Percentiles rank a stretch among this genome's conserved stretches.
Conservation (phyloP, 208 protist species). For the Naegleria gruberi region DNA sequence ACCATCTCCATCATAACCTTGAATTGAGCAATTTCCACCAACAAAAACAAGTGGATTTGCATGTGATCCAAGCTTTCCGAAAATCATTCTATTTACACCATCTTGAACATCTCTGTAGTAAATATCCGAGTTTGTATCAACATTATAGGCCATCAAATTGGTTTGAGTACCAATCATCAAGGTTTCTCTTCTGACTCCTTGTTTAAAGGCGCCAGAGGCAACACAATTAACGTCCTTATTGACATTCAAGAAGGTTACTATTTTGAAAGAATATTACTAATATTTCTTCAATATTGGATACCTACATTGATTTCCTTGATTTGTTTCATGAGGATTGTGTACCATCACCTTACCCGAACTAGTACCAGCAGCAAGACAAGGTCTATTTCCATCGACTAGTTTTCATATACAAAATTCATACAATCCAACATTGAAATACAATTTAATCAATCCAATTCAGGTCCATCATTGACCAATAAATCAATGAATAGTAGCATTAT, state of each 20-base stretch:
- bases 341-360: slow-evolving; percentile 63
- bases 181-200: slow-evolving; percentile 45
- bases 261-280: too few relatives aligned
- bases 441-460: too few relatives aligned
- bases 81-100: slow-evolving; percentile 67
- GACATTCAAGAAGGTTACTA: slow-evolving; percentile 65
- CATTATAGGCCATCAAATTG: slow-evolving; percentile 77
- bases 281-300: slow-evolving; percentile 21
- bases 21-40: slow-evolving; percentile 84
- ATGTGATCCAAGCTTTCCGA: slow-evolving; percentile 48
- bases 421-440: too few relatives aligned
- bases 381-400: slow-evolving; percentile 25
- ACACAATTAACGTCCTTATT: slow-evolving; percentile 68
- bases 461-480: too few relatives aligned
- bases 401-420: slow-evolving; percentile 30
- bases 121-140: slow-evolving; percentile 73
- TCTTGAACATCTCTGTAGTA: slow-evolving; percentile 83
- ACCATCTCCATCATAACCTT: slow-evolving; percentile 74
- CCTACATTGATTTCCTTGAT: slow-evolving; percentile 37
- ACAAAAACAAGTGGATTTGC: slow-evolving; percentile 56
- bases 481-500: too few relatives aligned
- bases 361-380: slow-evolving; percentile 58
- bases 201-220: slow-evolving; percentile 26
- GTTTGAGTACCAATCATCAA: slow-evolving; percentile 74
- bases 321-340: slow-evolving; percentile 65